Evolutionary conservation across 805 yeast genomes (phyloP).

Genomic region (Cyberlindnera xylosilytica): DNA sequence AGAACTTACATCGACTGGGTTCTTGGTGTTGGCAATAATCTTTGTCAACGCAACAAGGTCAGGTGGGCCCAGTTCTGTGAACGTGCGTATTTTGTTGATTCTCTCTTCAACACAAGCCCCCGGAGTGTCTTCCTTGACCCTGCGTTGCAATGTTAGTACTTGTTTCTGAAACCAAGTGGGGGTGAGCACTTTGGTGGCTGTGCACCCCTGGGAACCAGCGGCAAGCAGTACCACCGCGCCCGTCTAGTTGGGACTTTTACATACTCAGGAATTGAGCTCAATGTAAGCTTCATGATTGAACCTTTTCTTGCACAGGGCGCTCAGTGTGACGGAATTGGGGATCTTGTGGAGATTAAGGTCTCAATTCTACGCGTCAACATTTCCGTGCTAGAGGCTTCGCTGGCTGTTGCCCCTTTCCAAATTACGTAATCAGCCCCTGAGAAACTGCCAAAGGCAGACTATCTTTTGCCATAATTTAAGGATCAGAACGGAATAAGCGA

Average conservation of each 20-base stretch:
- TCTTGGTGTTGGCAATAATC: slow-evolving; percentile 59
- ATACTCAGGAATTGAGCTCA: slow-evolving; percentile 63
- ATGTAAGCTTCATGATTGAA: slow-evolving; percentile 36
- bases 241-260: no score
- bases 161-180: background rate
- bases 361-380: slow-evolving; percentile 1
- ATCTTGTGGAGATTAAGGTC: background rate
- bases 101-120: slow-evolving; percentile 65
- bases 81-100: slow-evolving; percentile 53
- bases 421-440: background rate
- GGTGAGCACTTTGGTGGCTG: background rate
- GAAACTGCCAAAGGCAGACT: no score
- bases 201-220: background rate
- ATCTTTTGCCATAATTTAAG: no score
- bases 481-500: no score
- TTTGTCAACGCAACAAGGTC: slow-evolving; percentile 59
- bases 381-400: background rate
- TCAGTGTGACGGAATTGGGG: background rate
- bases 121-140: slow-evolving; percentile 55
- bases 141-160: slow-evolving; percentile 15
- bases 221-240: no score
- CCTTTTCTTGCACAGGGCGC: no score
- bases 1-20: slow-evolving; percentile 4
- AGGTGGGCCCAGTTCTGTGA: slow-evolving; percentile 72
- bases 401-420: background rate